Conservation (phyloP, 179 eudicot species). For the Drosera spatulata region DNA sequence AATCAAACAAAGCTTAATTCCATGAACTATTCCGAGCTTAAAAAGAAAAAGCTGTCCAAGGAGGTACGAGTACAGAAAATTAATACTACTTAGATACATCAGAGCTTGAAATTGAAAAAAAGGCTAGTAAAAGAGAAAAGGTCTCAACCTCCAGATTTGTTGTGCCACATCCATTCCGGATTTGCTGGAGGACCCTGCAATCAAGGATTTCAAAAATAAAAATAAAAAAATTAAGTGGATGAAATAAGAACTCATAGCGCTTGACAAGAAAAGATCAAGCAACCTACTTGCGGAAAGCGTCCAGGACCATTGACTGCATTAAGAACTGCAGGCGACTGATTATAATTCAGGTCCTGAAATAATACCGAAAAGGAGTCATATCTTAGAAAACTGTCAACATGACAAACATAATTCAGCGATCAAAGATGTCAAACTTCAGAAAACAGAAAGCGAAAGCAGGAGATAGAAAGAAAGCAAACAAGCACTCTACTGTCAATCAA, state of each 20-base stretch:
- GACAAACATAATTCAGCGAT: too few species aligned
- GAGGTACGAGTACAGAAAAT: too few species aligned
- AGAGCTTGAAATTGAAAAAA: too few species aligned
- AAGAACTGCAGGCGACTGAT: slow-evolving; percentile 27
- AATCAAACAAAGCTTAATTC: too few species aligned
- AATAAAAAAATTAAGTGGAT: background rate
- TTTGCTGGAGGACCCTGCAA: slow-evolving; percentile 44
- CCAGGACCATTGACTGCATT: slow-evolving; percentile 31
- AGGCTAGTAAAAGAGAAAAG: background rate
- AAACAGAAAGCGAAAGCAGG: too few species aligned
- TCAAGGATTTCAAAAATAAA: slow-evolving; percentile 5
- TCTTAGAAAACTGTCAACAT: background rate
- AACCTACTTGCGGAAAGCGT: slow-evolving; percentile 48
- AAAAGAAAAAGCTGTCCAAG: too few species aligned
- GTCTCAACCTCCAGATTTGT: slow-evolving; percentile 57
- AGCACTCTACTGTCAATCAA: background rate
- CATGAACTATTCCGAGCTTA: too few species aligned
- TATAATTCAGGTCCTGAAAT: slow-evolving; percentile 44
- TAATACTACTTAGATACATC: background rate
- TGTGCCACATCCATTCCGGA: slow-evolving; percentile 85
- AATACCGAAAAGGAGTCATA: background rate
- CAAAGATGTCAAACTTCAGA: too few species aligned
- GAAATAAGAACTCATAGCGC: background rate
- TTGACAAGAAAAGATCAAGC: background rate
- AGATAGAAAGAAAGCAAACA: background rate